A percentile compares a stretch with the other conserved stretches of the same genome.
Conservation (phyloP, 768 basidiomycete species). For the Chalciporus chontae region DNA sequence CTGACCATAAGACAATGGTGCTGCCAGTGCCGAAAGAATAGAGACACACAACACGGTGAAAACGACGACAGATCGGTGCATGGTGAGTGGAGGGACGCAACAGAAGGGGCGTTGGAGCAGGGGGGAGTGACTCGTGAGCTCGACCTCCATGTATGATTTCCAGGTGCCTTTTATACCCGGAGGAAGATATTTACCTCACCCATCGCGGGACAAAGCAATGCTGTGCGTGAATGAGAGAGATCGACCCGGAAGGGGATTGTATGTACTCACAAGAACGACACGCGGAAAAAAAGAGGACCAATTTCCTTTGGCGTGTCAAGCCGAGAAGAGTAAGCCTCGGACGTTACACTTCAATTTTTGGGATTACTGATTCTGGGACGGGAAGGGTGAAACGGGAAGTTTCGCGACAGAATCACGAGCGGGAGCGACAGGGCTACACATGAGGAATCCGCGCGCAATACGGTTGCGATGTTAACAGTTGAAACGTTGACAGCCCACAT, state of each 20-base stretch:
- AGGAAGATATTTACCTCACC: conserved; percentile 29
- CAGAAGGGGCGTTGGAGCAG: not conserved
- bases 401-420: conserved; percentile 18
- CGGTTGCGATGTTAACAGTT: conserved; percentile 6
- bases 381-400: conserved; percentile 1
- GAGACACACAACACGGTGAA: conserved; percentile 41
- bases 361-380: conserved; percentile 20
- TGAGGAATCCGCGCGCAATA: conserved; percentile 22
- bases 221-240: conserved; percentile 22
- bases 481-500: conserved; percentile 8
- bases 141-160: conserved; percentile 4
- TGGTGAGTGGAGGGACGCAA: conserved; percentile 3
- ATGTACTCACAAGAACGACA: conserved; percentile 12
- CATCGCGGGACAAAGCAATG: conserved; percentile 18
- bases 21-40: conserved; percentile 40
- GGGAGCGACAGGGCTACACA: conserved; percentile 12
- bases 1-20: conserved; percentile 27
- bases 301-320: conserved; percentile 17
- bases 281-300: conserved; percentile 21
- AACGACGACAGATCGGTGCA: conserved; percentile 24
- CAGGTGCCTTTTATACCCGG: conserved; percentile 24
- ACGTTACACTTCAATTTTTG: conserved; percentile 7
- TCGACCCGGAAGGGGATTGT: conserved; percentile 30
- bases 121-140: conserved; percentile 3
- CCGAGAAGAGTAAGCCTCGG: conserved; percentile 16